Evolutionary conservation across 129 eudicot species (phyloP).

Genomic region (Centaurea solstitialis): DNA sequence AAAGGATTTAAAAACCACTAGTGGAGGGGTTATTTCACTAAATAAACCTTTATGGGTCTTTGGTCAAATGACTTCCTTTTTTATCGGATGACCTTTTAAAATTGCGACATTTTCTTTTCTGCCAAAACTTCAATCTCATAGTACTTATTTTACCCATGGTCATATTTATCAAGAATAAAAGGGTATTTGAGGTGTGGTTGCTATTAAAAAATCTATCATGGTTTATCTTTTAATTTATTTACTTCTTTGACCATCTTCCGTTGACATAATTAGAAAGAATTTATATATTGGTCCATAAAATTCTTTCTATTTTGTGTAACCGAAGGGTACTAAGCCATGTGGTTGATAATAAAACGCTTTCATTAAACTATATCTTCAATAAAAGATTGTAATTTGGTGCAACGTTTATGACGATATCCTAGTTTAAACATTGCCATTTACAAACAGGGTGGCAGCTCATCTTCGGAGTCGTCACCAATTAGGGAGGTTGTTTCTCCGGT

Average conservation of each 20-base stretch:
- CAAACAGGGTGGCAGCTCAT: slow-evolving; percentile 76
- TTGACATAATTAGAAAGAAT: neutral
- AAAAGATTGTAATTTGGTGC: neutral
- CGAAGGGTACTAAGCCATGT: neutral
- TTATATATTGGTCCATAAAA: neutral
- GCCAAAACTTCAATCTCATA: too few relatives aligned
- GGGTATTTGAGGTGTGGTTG: too few relatives aligned
- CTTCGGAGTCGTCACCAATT: slow-evolving; percentile 87
- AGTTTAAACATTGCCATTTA: slow-evolving; percentile 1
- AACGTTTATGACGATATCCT: neutral
- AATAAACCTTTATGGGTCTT: too few relatives aligned
- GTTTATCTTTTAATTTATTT: neutral
- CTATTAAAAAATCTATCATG: neutral
- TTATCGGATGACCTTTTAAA: too few relatives aligned
- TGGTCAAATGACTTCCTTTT: too few relatives aligned
- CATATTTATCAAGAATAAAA: too few relatives aligned
- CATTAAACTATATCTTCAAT: neutral
- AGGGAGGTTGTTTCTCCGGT: slow-evolving; percentile 70
- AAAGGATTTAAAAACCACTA: too few relatives aligned
- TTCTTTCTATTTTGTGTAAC: neutral
- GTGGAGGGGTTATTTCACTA: too few relatives aligned
- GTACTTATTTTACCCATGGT: too few relatives aligned
- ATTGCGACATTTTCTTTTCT: too few relatives aligned
- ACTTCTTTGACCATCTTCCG: neutral
- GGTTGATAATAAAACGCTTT: neutral